phyloP scores from a whole-genome alignment of 2,329 filamentous ascomycete species.

The Aureobasidium vineae region DNA sequence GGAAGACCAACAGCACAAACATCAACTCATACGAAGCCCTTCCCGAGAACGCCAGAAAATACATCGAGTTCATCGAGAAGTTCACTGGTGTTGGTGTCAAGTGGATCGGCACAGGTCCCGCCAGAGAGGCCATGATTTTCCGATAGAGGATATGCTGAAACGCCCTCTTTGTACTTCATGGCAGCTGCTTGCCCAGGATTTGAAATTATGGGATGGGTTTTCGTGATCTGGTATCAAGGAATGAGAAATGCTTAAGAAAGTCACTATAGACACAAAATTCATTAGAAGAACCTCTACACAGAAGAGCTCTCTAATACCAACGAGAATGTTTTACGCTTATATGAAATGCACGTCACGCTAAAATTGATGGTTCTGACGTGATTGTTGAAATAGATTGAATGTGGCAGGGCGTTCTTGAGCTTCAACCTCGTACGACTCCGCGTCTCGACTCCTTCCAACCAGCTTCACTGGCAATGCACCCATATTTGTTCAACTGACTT shows the following conservation, averaged over 20 bases:
- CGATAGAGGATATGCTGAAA: slow-evolving; percentile 16
- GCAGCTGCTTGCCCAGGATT: neutral
- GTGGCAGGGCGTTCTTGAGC: neutral
- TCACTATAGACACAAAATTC: slow-evolving; percentile 13
- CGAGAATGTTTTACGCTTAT: slow-evolving; percentile 3
- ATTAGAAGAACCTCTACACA: slow-evolving; percentile 13
- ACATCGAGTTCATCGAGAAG: slow-evolving; percentile 66
- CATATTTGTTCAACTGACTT: neutral
- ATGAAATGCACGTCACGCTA: neutral
- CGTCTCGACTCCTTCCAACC: neutral
- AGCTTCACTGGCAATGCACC: neutral
- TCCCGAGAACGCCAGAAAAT: slow-evolving; percentile 62
- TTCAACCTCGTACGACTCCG: neutral
- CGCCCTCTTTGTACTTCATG: slow-evolving; percentile 5
- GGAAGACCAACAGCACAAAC: slow-evolving; percentile 63
- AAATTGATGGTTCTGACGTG: neutral
- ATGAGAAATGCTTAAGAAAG: slow-evolving; percentile 18
- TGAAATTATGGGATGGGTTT: slow-evolving; percentile 8
- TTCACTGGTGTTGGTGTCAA: slow-evolving; percentile 62
- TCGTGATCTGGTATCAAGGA: slow-evolving; percentile 21
- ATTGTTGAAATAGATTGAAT: neutral
- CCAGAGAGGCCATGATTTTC: slow-evolving; percentile 62
- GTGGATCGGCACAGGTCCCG: slow-evolving; percentile 66
- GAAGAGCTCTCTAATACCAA: neutral
- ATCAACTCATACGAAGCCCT: slow-evolving; percentile 61